Evolutionary conservation across 2,329 filamentous ascomycete species (phyloP).

Genomic region (Aspergillus fischeri): DNA sequence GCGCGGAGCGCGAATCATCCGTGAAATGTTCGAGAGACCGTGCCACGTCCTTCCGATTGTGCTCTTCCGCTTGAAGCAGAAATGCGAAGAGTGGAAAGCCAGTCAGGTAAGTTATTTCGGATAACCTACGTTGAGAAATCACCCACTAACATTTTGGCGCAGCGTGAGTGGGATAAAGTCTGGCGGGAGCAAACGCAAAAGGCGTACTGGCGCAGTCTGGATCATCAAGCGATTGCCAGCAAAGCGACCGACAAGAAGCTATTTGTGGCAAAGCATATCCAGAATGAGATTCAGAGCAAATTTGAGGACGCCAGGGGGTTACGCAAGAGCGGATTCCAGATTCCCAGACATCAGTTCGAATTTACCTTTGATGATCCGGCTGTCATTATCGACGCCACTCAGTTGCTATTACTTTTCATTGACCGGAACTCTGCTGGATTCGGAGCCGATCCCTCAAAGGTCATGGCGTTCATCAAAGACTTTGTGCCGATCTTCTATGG

Average conservation of each 20-base stretch:
- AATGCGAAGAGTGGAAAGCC: constrained; percentile 96
- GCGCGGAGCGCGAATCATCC: constrained; percentile 76
- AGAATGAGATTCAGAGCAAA: constrained; percentile 86
- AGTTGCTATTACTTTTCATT: constrained; percentile 46
- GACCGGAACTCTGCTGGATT: constrained; percentile 49
- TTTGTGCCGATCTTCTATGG: constrained; percentile 76
- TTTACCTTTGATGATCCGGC: constrained; percentile 70
- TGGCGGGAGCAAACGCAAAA: constrained; percentile 95
- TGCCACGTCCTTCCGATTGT: constrained; percentile 86
- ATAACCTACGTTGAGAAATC: background rate
- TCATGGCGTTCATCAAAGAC: constrained; percentile 70
- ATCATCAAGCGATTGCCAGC: constrained; percentile 90
- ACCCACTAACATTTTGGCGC: constrained; percentile 3
- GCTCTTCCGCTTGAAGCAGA: constrained; percentile 84
- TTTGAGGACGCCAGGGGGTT: constrained; percentile 83
- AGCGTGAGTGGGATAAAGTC: constrained; percentile 97
- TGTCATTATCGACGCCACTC: constrained; percentile 54
- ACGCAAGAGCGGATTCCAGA: constrained; percentile 57
- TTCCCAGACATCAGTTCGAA: constrained; percentile 67
- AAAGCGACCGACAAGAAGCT: constrained; percentile 88
- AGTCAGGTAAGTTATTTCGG: constrained; percentile 54
- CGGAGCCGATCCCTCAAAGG: constrained; percentile 63
- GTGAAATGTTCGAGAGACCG: constrained; percentile 78
- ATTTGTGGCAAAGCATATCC: constrained; percentile 83
- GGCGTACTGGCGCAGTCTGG: constrained; percentile 92